These are phyloP conservation scores for Alternaria dauci DNA, from an alignment of 2,329 filamentous ascomycete species.

Conservation along the genomic window DNA sequence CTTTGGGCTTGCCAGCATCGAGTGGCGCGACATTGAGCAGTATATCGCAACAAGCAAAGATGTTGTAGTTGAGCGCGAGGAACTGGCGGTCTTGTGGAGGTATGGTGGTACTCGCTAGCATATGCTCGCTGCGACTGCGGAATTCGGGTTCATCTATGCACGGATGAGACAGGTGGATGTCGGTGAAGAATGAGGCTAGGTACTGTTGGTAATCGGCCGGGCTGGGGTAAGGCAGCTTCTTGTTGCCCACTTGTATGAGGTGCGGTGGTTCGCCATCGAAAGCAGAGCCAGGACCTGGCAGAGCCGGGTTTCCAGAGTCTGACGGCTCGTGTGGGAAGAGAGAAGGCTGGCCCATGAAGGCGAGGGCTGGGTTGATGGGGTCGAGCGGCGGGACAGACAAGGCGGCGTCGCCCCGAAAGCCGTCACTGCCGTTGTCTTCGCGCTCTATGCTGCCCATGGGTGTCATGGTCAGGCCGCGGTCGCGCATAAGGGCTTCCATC, in stretches of 20 bases:
- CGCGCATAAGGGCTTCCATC: constrained; percentile 47
- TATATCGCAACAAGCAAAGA: constrained; percentile 39
- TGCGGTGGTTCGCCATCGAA: constrained; percentile 4
- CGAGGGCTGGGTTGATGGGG: constrained; percentile 33
- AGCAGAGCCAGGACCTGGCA: background rate
- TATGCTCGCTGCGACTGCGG: constrained; percentile 29
- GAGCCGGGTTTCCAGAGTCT: constrained; percentile 13
- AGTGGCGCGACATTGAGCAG: constrained; percentile 13
- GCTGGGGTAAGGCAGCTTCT: constrained; percentile 32
- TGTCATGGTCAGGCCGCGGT: constrained; percentile 34
- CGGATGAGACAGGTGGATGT: constrained; percentile 37
- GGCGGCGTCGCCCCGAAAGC: constrained; percentile 25
- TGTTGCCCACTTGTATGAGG: constrained; percentile 30
- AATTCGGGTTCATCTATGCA: constrained; percentile 44
- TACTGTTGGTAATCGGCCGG: constrained; percentile 34
- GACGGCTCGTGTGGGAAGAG: constrained; percentile 23
- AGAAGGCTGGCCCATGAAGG: constrained; percentile 25
- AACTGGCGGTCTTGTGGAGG: constrained; percentile 32
- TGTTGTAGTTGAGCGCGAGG: constrained; percentile 41
- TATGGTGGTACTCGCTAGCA: constrained; percentile 32
- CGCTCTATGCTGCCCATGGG: constrained; percentile 39
- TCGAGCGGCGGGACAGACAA: constrained; percentile 36
- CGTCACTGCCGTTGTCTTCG: constrained; percentile 33
- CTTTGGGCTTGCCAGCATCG: constrained; percentile 23
- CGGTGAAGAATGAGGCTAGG: constrained; percentile 38